Base-by-base conservation (phyloP, 257 asterid species). In the Phtheirospermum japonicum region DNA sequence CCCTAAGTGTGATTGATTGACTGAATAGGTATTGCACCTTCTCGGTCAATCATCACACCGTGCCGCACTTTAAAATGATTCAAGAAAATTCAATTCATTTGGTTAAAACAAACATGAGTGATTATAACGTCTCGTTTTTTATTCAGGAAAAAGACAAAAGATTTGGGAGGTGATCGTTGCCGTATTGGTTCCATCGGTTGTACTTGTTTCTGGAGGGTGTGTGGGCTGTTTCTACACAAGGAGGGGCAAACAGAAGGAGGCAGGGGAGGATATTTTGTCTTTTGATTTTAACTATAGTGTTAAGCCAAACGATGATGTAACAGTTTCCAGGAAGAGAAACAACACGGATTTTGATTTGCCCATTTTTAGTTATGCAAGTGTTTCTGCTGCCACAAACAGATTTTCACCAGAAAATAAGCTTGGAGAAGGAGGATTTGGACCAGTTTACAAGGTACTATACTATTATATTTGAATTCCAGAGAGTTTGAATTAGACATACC, bases 361-460 rank as follows among this genome's bases (percentile, higher is more conserved):
- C 7, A 33, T 69, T 50, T 80, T 80, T 64, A 80, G 73, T 65
- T 76, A 76, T 63, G 69, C 76, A 31, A 76, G 85, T 69, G 79
- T 78, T 72, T 78, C 75, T 36, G 74, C 76, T 0, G 76, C 82
- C 48, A 78, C 87, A 20, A 48, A 61, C 63, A 69, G 61, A 61
- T 80, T 80, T 37, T 80, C 86, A 40, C 63, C 59, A 4, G 63
- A 67, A 28, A 73, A 72, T 18, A 74, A 80, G 79, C 72, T 82
- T 11, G 89, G 89, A 67, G 82, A 82, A 64, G 88, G 85, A 42
- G 83, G 88, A 26, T 82, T 72, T 59, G 85, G 88, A 75, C 83
- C 82, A 31, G 88, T 82, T 23, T 82, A 82, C 76, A 79, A 77
- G 85, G 85, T 23, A 23, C 28, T n/a, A n/a, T n/a, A n/a, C n/a